These are phyloP conservation scores for Eucalyptus lansdowneana DNA, from an alignment of 345 rosid species.

Conservation along the genomic window DNA sequence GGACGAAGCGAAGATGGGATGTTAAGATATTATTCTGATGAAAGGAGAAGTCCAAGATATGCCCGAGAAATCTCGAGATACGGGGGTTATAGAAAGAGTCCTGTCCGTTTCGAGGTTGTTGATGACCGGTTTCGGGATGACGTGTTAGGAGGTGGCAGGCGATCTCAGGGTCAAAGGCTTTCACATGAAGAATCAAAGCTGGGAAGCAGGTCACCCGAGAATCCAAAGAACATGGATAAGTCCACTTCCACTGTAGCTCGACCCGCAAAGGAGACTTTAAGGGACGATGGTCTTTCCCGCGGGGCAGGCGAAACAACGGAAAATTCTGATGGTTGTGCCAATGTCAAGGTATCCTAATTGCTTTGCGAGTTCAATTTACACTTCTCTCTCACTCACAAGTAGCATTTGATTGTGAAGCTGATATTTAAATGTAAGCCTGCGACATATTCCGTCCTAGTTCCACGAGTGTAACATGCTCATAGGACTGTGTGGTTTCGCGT, in stretches of 20 bases:
- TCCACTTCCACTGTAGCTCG: constrained; percentile 11
- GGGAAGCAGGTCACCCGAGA: constrained; percentile 35
- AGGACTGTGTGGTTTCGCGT: not conserved
- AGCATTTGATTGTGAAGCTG: not conserved
- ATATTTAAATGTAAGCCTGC: not conserved
- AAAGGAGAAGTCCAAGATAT: constrained; percentile 41
- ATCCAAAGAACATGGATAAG: constrained; percentile 6
- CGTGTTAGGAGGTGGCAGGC: constrained; percentile 11
- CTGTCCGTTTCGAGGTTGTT: constrained; percentile 70
- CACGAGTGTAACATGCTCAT: not conserved
- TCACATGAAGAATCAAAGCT: constrained; percentile 16
- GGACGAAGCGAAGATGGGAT: constrained; percentile 30
- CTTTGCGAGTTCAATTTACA: not conserved
- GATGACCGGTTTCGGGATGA: constrained; percentile 73
- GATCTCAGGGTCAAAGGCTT: constrained; percentile 4
- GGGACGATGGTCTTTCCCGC: constrained; percentile 1
- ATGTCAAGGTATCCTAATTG: constrained; percentile 5
- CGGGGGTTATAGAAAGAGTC: constrained; percentile 33
- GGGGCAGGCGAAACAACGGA: not conserved
- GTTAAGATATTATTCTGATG: constrained; percentile 32
- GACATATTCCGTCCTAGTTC: not conserved
- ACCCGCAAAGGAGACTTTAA: constrained; percentile 19
- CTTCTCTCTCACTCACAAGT: not conserved
- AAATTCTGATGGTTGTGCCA: not conserved
- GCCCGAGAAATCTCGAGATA: constrained; percentile 25